Evolutionary conservation across 345 rosid genomes (phyloP), one percentile per base, ranked within the genome.

Genomic region (Arabis alpina): DNA sequence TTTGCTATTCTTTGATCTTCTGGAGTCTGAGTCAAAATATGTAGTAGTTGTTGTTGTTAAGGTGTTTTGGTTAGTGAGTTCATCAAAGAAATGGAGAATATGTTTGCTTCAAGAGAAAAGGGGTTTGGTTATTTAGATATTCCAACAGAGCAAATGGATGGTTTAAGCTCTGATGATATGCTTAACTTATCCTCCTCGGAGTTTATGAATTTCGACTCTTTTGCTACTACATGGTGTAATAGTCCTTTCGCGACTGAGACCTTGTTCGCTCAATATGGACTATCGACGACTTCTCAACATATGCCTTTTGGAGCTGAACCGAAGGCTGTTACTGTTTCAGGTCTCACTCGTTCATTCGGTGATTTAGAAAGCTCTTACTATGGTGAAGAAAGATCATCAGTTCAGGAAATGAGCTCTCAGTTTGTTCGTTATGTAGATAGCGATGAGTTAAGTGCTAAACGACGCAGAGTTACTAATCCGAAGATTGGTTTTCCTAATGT

Each of bases 201-300:
- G 63, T 71, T 87, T 49, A 77, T 87, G 87, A 87, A 84, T 81
- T 78, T 87, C 16, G 93, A 93, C 71, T 55, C 80, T 24, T 82
- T 78, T 77, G 80, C 86, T 32, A 32, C 36, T 41, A 89, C 83
- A 42, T 86, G 91, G 88, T 88, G 85, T 76, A 82, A 70, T 64
- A 86, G 84, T 70, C 86, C 93, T 30, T 36, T 77, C 2, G 64
- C 72, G 0, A 44, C 77, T 27, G 91, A 90, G 51, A 80, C 84
- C 54, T 75, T 84, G 74, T 73, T 81, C 23, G 42, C 82, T 0
- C 76, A 90, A 25, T 78, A 66, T 53, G 84, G 80, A 30, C 40
- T 81, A 11, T 55, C 88, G 3, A 62, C 88, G 3, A 62, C 83
- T 48, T 73, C 69, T 40, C 88, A 73, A 16, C 76, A 86, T 16